A percentile compares a stretch with the other conserved stretches of the same genome.
phyloP scores from a whole-genome alignment of 2,329 filamentous ascomycete genomes.

The Thelonectria blattea region DNA sequence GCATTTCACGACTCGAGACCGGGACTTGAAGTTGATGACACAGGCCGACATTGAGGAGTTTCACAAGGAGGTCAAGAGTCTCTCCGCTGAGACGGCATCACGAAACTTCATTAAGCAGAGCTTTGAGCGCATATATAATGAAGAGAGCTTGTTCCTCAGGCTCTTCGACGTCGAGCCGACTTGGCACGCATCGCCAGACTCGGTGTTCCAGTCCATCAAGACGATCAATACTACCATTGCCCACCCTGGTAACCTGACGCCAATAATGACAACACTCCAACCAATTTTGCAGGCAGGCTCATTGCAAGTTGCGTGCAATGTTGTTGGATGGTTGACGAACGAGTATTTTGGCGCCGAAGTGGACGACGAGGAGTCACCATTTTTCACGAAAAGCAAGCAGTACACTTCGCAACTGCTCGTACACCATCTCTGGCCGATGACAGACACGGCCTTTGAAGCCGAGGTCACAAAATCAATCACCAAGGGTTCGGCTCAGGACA shows the following conservation, averaged over 20 bases:
- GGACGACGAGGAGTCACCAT: constrained; percentile 63
- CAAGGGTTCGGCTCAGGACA: constrained; percentile 53
- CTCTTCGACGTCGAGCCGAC: constrained; percentile 63
- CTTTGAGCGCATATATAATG: constrained; percentile 63
- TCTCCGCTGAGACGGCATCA: constrained; percentile 59
- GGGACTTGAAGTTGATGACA: constrained; percentile 58
- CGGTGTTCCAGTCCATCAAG: constrained; percentile 59
- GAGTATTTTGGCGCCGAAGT: constrained; percentile 63
- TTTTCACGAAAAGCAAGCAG: constrained; percentile 60
- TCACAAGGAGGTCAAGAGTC: constrained; percentile 56
- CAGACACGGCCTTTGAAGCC: constrained; percentile 59
- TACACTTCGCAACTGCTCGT: constrained; percentile 61
- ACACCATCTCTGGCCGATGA: constrained; percentile 64
- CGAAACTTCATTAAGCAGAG: constrained; percentile 65
- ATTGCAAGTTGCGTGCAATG: constrained; percentile 58
- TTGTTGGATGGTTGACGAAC: constrained; percentile 63
- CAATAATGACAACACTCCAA: constrained; percentile 58
- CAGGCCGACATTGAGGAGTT: constrained; percentile 63
- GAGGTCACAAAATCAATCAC: constrained; percentile 63
- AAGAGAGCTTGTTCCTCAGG: constrained; percentile 58
- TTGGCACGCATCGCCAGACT: constrained; percentile 56
- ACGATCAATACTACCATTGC: constrained; percentile 56
- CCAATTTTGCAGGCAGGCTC: constrained; percentile 54
- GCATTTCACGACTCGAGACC: constrained; percentile 59
- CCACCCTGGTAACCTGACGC: constrained; percentile 60